A percentile compares a stretch with the other conserved stretches of the same genome.
These are phyloP conservation scores for Colletotrichum costaricense DNA, from an alignment of 2,329 filamentous ascomycete genomes.

Conservation along the genomic window DNA sequence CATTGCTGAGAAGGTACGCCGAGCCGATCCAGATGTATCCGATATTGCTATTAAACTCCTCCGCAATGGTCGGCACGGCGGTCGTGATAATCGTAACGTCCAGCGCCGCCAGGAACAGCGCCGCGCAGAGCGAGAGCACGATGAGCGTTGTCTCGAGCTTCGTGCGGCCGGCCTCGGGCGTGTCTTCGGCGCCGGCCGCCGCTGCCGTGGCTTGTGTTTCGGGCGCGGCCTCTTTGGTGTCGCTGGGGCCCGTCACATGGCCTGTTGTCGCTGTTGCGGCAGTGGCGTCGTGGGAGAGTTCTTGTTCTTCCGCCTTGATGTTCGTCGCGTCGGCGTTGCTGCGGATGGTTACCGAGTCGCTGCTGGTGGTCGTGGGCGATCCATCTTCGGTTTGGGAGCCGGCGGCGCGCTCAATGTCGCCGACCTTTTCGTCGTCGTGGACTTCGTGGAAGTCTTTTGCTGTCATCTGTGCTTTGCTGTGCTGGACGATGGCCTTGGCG, in stretches of 20 bases:
- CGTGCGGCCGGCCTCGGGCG: constrained; percentile 50
- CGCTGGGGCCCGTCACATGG: neutral
- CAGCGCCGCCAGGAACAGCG: constrained; percentile 57
- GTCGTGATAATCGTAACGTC: constrained; percentile 71
- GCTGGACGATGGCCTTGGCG: neutral
- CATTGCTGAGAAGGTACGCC: constrained; percentile 77
- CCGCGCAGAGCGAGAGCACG: constrained; percentile 36
- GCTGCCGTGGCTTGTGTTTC: neutral
- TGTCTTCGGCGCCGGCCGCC: constrained; percentile 6
- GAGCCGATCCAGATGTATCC: constrained; percentile 85
- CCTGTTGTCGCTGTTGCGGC: neutral
- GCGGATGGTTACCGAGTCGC: constrained; percentile 24
- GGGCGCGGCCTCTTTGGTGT: constrained; percentile 4
- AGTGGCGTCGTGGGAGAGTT: neutral
- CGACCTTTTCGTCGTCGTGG: constrained; percentile 33
- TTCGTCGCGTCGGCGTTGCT: neutral
- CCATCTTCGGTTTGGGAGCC: constrained; percentile 15
- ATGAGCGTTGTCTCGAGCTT: constrained; percentile 46
- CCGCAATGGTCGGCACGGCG: constrained; percentile 69
- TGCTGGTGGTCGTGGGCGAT: constrained; percentile 8
- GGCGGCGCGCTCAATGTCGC: constrained; percentile 25
- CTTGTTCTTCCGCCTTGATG: neutral
- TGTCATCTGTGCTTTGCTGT: constrained; percentile 9
- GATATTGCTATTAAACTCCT: constrained; percentile 68
- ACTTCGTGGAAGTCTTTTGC: neutral